These are phyloP conservation scores for Plasmopara viticola DNA, from an alignment of 352 stramenopile species.

Conservation along the genomic window DNA sequence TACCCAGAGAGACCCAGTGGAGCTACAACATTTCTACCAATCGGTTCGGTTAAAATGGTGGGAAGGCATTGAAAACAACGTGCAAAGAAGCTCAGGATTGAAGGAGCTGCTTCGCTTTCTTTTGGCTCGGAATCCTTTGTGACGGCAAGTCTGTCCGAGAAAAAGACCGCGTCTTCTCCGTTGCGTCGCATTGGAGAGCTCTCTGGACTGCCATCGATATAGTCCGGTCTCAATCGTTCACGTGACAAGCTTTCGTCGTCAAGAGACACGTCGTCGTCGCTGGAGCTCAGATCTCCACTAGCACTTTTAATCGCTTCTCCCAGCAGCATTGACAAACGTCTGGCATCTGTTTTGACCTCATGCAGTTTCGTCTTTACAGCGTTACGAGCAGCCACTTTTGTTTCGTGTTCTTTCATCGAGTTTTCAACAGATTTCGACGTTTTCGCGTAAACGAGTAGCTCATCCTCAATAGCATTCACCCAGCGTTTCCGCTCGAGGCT, in stretches of 20 bases:
- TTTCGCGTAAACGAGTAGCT: constrained; percentile 24
- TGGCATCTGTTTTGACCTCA: constrained; percentile 41
- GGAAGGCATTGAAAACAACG: constrained; percentile 36
- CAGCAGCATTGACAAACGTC: constrained; percentile 39
- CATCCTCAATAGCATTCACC: constrained; percentile 60
- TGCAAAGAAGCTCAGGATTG: constrained; percentile 16
- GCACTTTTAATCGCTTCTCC: constrained; percentile 41
- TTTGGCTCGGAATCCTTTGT: constrained; percentile 18
- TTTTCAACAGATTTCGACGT: constrained; percentile 32
- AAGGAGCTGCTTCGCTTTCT: not conserved
- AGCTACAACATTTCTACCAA: constrained; percentile 19
- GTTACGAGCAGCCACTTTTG: constrained; percentile 34
- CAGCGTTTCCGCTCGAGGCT: constrained; percentile 64
- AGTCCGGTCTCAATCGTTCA: constrained; percentile 26
- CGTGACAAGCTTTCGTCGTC: constrained; percentile 7
- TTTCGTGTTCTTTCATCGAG: constrained; percentile 31
- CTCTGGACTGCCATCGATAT: constrained; percentile 56
- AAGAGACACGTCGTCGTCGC: constrained; percentile 7
- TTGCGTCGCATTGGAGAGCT: constrained; percentile 43
- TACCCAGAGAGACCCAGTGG: constrained; percentile 42
- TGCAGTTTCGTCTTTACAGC: constrained; percentile 49
- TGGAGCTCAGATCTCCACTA: constrained; percentile 1
- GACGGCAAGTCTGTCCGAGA: too few species aligned
- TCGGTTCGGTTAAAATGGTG: constrained; percentile 7
- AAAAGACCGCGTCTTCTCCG: constrained; percentile 20